These are phyloP conservation scores for Penicillium hesseltinei DNA, from an alignment of 2,329 filamentous ascomycete species.

Conservation along the genomic window DNA sequence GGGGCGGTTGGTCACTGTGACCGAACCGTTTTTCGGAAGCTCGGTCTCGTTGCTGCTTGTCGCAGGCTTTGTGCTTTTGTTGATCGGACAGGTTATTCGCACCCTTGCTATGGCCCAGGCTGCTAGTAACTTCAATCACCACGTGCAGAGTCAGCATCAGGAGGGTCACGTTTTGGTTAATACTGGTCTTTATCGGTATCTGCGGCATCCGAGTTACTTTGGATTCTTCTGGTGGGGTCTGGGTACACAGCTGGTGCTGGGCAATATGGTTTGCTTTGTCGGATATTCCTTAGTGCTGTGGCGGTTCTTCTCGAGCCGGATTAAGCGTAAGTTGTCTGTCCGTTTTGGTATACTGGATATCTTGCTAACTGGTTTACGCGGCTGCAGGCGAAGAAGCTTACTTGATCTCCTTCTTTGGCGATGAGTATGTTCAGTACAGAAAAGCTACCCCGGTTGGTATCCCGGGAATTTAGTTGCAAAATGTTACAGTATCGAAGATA, in stretches of 20 bases:
- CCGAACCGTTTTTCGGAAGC: constrained; percentile 32
- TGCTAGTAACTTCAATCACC: constrained; percentile 87
- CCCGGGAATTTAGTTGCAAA: constrained; percentile 61
- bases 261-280: constrained; percentile 75
- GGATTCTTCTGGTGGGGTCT: constrained; percentile 98
- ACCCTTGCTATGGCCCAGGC: constrained; percentile 87
- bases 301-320: constrained; percentile 76
- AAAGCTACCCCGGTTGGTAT: constrained; percentile 72
- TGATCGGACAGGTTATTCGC: constrained; percentile 70
- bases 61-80: constrained; percentile 63
- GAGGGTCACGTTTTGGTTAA: constrained; percentile 79
- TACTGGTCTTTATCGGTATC: constrained; percentile 69
- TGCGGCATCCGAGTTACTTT: constrained; percentile 92
- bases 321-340: constrained; percentile 55
- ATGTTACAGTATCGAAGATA: neutral
- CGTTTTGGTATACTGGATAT: neutral
- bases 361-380: constrained; percentile 12
- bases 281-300: constrained; percentile 75
- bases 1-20: constrained; percentile 48
- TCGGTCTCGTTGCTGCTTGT: constrained; percentile 36
- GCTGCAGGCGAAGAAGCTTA: constrained; percentile 69
- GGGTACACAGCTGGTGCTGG: constrained; percentile 88
- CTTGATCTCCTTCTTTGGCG: constrained; percentile 77
- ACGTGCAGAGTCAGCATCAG: constrained; percentile 68
- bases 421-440: constrained; percentile 74